Base-by-base conservation (phyloP, 2,329 filamentous ascomycete species). In the Aspergillus aculeatinus region DNA sequence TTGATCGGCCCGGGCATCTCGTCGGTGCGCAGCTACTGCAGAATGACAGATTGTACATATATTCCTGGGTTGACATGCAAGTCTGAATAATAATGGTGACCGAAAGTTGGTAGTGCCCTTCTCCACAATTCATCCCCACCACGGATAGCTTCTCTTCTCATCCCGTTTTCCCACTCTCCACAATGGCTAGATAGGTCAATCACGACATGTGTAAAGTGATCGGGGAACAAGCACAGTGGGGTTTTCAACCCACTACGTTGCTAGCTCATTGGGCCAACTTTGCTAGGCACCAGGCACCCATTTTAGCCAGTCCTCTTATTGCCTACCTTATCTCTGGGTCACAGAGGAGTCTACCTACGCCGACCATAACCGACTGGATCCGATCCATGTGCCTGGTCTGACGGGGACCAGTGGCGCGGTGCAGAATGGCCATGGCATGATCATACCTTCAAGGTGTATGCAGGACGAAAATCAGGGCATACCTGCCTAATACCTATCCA, bases 1-100 rank as follows among this genome's bases (percentile, higher is more conserved):
- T 47, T 68, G 58, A 49, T 25, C 31, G 63, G 73, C 39, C 65
- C 9, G 21, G 14, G 19, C 7, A 16, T 21, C 31, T 11, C 29
- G 10, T 16, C 27, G 39, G 29, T 31, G 42, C 21, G 10, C 19
- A 35, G 25, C 39, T 5, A 5, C 16, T 4, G 21, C 27, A 48
- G n/a, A 5, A 44, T 52, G 10, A 42, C 19, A 9, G 5, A 19
- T 16, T 21, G 11, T 39, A 52, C 51, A 16, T 35, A 11, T 35
- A 35, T 11, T 35, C 33, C 16, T 16, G 14, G 16, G n/a, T 16
- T n/a, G 5, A 19, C 16, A 9, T 19, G 39, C 39, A 44, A 44
- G 5, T n/a, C 39, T 16, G 39, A 7, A 44, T 44, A 7, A 44
- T 19, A 7, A 9, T 9, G 39, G 19, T 19, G 5, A 19, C 5